Evolutionary conservation across 2,329 filamentous ascomycete species (phyloP).

Genomic region (Nannizzia gypsea): DNA sequence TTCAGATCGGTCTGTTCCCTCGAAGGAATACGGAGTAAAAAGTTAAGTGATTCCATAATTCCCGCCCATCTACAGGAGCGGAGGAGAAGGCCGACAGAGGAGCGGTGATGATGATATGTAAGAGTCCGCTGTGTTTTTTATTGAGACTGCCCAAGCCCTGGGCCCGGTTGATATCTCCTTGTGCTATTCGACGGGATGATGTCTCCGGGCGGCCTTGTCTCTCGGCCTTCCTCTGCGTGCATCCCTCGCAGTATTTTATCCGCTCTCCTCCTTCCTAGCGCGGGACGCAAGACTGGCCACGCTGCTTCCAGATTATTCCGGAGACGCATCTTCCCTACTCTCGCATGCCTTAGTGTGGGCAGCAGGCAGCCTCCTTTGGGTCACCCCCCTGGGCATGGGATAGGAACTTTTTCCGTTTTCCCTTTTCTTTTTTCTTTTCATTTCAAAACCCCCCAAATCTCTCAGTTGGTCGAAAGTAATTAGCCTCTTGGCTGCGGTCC

Average conservation of each 20-base stretch:
- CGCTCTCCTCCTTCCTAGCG: not conserved
- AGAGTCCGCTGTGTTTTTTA: not conserved
- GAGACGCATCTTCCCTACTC: constrained; percentile 1
- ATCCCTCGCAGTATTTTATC: too few species aligned
- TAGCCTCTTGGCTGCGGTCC: not conserved
- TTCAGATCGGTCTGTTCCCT: not conserved
- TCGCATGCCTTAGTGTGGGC: constrained; percentile 2
- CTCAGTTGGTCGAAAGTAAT: too few species aligned
- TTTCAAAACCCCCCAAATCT: not conserved
- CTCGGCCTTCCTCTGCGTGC: too few species aligned
- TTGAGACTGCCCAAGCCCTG: not conserved
- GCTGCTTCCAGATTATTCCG: constrained; percentile 4
- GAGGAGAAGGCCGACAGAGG: too few species aligned
- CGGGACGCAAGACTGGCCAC: not conserved
- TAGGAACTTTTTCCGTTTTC: not conserved
- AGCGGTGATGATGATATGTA: not conserved
- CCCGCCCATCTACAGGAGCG: too few species aligned
- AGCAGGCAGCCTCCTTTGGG: not conserved
- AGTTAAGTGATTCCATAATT: too few species aligned
- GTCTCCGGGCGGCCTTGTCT: not conserved
- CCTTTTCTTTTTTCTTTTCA: too few species aligned
- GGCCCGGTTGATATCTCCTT: not conserved
- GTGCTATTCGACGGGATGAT: not conserved
- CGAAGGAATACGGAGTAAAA: too few species aligned
- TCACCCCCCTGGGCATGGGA: not conserved